Evolutionary conservation across 495 filamentous ascomycete genomes (phyloP), one percentile per base, ranked within the genome.

Genomic region (Lasiosphaeris hirsuta): DNA sequence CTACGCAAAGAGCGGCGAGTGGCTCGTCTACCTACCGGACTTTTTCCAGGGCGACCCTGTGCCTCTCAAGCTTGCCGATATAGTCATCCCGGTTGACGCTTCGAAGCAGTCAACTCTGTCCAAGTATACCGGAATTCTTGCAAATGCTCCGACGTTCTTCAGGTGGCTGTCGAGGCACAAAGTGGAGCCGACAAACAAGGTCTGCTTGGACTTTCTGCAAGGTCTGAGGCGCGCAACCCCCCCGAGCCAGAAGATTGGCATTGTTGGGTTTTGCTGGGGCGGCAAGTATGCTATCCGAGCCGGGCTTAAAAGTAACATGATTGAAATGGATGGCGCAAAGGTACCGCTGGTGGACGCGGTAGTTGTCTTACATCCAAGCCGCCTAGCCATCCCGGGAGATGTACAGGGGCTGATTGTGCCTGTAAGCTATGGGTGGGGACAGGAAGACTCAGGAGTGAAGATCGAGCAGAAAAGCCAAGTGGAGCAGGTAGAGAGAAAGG

Each of bases 251-350:
- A 75, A 72, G 62, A 71, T 75, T 39, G 74, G 73, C n/a, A 73
- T 73, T 49, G 63, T 74, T 30, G 73, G 73, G 3, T 71, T 76
- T 40, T 76, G 73, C 64, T 76, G 73, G 74, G 74, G 73, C 23
- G 74, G 71, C 2, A 63, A 59, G 54, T 76, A 76, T 58, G 71
- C 74, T 7, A 59, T 75, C 44, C 65, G 66, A 18, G 63, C 66
- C 0, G 67, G 60, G 38, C 49, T 61, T 35, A 67, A 67, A 48
- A 52, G 54, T 14, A 72, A 71, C 45, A 65, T 62, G 55, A 68
- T 72, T 47, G 56, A 69, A 14, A 53, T 76, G 19, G 71, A 72
- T 39, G 74, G 72, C 5, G 58, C 62, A 18, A 74, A 75, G 58
- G 57, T 67, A 48, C 72, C 61, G 57, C 64, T 70, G 40, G 66